A percentile compares a stretch with the other conserved stretches of the same genome.
These are phyloP conservation scores for Amanita pseudoporphyria DNA, from an alignment of 768 basidiomycete genomes.

Conservation along the genomic window DNA sequence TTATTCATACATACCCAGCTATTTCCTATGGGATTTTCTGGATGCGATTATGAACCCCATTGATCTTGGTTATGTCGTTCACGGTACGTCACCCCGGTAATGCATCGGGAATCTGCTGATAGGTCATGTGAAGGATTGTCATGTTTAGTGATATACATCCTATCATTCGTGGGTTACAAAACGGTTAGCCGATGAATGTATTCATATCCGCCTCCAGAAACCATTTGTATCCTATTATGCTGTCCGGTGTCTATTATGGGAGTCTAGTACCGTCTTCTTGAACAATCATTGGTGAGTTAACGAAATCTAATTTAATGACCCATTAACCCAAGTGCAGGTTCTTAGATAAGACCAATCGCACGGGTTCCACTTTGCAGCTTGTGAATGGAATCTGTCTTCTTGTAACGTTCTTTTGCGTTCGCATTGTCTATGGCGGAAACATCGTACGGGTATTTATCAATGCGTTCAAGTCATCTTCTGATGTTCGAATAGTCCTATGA, in stretches of 20 bases:
- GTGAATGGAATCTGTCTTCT: conserved; percentile 66
- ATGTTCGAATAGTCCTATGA: conserved; percentile 41
- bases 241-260: conserved; percentile 75
- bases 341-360: conserved; percentile 67
- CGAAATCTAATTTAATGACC: neutral
- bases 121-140: conserved; percentile 32
- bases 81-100: conserved; percentile 33
- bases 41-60: conserved; percentile 62
- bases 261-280: conserved; percentile 78
- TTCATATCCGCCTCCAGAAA: conserved; percentile 26
- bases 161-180: conserved; percentile 54
- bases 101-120: neutral
- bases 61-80: conserved; percentile 67
- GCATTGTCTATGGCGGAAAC: conserved; percentile 62
- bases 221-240: conserved; percentile 78
- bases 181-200: conserved; percentile 5
- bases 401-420: conserved; percentile 54
- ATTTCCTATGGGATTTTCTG: conserved; percentile 79
- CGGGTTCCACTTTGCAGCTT: conserved; percentile 57
- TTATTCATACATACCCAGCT: conserved; percentile 25
- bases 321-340: conserved; percentile 34
- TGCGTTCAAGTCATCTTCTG: neutral
- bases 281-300: conserved; percentile 72
- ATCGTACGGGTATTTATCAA: conserved; percentile 23
- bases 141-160: conserved; percentile 55